Evolutionary conservation across 306 rosid genomes (phyloP).

Genomic region (Fragaria ananassa): DNA sequence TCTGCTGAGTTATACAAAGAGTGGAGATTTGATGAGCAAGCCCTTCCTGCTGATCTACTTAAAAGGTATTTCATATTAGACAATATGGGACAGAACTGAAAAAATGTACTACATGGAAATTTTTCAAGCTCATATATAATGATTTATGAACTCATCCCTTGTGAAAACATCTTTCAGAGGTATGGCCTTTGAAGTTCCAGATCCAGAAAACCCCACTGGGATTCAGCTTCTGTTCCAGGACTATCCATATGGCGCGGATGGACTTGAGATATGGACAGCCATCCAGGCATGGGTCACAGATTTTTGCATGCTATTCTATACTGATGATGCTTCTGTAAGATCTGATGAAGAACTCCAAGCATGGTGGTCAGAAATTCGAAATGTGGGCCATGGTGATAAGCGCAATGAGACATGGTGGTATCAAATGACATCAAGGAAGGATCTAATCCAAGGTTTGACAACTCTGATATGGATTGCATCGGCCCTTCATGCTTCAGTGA

Average conservation of each 20-base stretch:
- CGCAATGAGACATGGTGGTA: slow-evolving; percentile 45
- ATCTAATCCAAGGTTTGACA: slow-evolving; percentile 56
- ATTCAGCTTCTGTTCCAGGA: slow-evolving; percentile 54
- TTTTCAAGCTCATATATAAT: not conserved
- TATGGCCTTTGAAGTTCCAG: slow-evolving; percentile 50
- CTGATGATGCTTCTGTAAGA: slow-evolving; percentile 38
- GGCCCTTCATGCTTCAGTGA: slow-evolving; percentile 59
- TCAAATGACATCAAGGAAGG: slow-evolving; percentile 36
- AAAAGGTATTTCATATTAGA: slow-evolving; percentile 43
- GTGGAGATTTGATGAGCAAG: slow-evolving; percentile 68
- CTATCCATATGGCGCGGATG: slow-evolving; percentile 76
- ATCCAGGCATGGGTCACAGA: slow-evolving; percentile 64
- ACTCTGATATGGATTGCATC: slow-evolving; percentile 74
- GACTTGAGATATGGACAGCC: slow-evolving; percentile 72
- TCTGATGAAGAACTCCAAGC: slow-evolving; percentile 60
- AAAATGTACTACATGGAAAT: not conserved
- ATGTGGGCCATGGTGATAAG: slow-evolving; percentile 61
- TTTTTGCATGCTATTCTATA: slow-evolving; percentile 60
- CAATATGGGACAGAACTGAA: not conserved
- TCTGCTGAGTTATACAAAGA: slow-evolving; percentile 59
- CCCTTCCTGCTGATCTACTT: slow-evolving; percentile 72
- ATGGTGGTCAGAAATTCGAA: slow-evolving; percentile 69
- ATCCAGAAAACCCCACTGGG: slow-evolving; percentile 47
- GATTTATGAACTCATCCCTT: not conserved
- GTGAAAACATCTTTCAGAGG: slow-evolving; percentile 37